Evolutionary conservation across 2,329 filamentous ascomycete species (phyloP).

Genomic region (Juglanconis juglandina): DNA sequence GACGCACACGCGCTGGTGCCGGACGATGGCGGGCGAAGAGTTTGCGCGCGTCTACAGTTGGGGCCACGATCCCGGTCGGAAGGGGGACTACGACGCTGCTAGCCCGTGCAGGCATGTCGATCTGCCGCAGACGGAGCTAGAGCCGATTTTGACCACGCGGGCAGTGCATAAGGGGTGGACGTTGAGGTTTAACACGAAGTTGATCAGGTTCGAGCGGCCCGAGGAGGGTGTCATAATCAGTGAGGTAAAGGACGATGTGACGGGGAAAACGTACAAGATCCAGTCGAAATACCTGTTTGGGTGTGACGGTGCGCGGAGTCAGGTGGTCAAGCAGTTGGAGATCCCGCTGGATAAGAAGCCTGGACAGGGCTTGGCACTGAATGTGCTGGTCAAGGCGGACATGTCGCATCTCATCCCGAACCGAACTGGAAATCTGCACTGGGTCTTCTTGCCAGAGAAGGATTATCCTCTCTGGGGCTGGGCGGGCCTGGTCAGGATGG

Average conservation of each 20-base stretch:
- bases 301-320: constrained; percentile 45
- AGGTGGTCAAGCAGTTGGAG: constrained; percentile 33
- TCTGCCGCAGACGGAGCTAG: constrained; percentile 46
- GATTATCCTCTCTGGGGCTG: constrained; percentile 51
- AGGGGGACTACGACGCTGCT: constrained; percentile 43
- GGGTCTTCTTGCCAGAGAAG: constrained; percentile 53
- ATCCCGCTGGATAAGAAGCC: constrained; percentile 34
- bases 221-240: constrained; percentile 7
- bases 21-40: constrained; percentile 50
- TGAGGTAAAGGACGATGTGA: constrained; percentile 11
- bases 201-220: constrained; percentile 31
- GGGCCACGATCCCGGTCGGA: constrained; percentile 44
- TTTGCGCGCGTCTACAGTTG: constrained; percentile 48
- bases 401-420: constrained; percentile 45
- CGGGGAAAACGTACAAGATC: constrained; percentile 28
- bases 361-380: constrained; percentile 35
- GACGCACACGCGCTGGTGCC: constrained; percentile 50
- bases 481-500: constrained; percentile 53
- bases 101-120: constrained; percentile 44
- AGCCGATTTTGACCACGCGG: constrained; percentile 42
- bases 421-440: constrained; percentile 58
- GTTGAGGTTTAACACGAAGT: constrained; percentile 39
- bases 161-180: constrained; percentile 38
- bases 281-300: constrained; percentile 53
- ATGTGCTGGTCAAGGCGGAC: constrained; percentile 41